Conservation (phyloP, 176 grass and related monocot species). For the Carex parvula region DNA sequence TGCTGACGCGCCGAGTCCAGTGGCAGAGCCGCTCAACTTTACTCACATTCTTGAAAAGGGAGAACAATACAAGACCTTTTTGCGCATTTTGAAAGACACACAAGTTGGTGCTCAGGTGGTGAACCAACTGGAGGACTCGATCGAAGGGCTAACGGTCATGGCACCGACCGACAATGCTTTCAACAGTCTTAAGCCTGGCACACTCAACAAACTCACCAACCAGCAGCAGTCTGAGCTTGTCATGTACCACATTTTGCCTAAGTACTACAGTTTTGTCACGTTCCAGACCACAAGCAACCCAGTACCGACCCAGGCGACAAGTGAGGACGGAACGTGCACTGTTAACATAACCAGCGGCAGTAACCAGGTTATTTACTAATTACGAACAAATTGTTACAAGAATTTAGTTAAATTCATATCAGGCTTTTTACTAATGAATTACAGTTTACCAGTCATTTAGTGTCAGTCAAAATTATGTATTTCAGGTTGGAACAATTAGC, state of each 20-base stretch:
- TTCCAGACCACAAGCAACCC: constrained; percentile 51
- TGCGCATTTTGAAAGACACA: constrained; percentile 46
- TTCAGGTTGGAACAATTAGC: no score
- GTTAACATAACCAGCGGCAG: constrained; percentile 38
- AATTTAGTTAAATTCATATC: neutral
- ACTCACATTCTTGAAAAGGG: constrained; percentile 44
- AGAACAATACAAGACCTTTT: constrained; percentile 39
- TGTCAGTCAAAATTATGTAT: no score
- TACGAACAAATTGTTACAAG: neutral
- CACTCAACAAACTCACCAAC: constrained; percentile 39
- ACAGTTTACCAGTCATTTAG: neutral
- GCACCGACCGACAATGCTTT: constrained; percentile 41
- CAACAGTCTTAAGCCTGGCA: constrained; percentile 33
- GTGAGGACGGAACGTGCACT: constrained; percentile 31
- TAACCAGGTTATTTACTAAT: constrained; percentile 19
- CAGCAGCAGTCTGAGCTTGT: constrained; percentile 44
- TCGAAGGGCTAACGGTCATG: constrained; percentile 38
- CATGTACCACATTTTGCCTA: constrained; percentile 48
- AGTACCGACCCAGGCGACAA: constrained; percentile 39
- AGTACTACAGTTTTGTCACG: constrained; percentile 39
- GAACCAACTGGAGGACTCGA: constrained; percentile 32
- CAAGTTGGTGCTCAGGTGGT: constrained; percentile 41
- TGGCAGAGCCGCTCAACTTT: constrained; percentile 27
- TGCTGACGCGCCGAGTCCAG: constrained; percentile 31
- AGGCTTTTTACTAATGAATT: neutral